Evolutionary conservation across 148 eudicot species (phyloP), one percentile per base, ranked within the genome.

Genomic region (Arbutus unedo): DNA sequence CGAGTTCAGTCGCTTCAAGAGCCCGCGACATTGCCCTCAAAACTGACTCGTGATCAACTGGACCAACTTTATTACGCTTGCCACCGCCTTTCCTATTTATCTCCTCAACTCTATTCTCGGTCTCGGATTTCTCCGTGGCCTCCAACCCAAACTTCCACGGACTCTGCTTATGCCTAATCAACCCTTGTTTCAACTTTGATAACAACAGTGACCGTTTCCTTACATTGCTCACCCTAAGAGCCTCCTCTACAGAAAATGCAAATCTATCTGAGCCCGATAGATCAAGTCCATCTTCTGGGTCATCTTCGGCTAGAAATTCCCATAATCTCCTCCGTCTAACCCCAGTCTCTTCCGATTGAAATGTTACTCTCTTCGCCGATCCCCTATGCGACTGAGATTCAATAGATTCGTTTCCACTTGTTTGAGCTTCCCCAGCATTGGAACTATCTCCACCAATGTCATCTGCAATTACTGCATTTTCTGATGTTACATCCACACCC

Each of bases 171-270:
- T 82, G 87, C 90, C 87, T 90, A 79, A 83, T 83, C 75, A 93
- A 89, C 70, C 99, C 98, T 70, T 90, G 93, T 83, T 92, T 97
- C 89, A 97, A 91, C 76, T 85, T 94, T 10, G 97, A 93, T 83
- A 97, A 77, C 90, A 96, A 82, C 84, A 93, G 83, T 5, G 97
- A 96, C 83, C 95, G 83, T 81, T 89, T 92, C 80, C 88, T 89
- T 75, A 85, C 93, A 88, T 92, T 91, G 79, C 92, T 92, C 55
- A 92, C 93, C 68, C 90, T 88, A 81, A 96, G 87, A 2, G 98
- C 99, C 85, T 97, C 99, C 71, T 93, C 93, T 6, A 97, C 98
- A 0, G 99, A 97, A 81, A 97, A 97, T 0, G 99, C 99, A 88
- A 94, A 97, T 81, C 99, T 91, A 82, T 97, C 97, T 0, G 99